Percentiles rank a stretch among this genome's conserved stretches.
Evolutionary conservation across 495 filamentous ascomycete genomes (phyloP).

Genomic region (Hypoxylon subgilvum): DNA sequence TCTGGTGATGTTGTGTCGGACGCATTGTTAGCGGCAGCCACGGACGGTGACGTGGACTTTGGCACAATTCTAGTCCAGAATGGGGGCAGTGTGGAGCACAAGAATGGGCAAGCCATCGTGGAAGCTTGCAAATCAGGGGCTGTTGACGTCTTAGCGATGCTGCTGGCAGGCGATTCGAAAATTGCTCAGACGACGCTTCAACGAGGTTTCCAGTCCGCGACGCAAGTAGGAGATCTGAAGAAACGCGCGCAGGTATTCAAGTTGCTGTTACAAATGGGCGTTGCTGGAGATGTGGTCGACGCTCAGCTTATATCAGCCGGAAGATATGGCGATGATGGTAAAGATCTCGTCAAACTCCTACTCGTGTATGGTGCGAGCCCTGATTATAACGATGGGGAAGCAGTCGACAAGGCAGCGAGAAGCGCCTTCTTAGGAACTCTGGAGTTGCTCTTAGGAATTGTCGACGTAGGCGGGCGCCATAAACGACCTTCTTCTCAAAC

Average conservation of each 20-base stretch:
- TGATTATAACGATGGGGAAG: constrained; percentile 53
- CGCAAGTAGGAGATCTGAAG: constrained; percentile 48
- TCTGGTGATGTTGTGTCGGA: constrained; percentile 46
- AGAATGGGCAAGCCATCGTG: constrained; percentile 53
- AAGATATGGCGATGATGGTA: constrained; percentile 52
- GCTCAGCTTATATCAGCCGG: constrained; percentile 52
- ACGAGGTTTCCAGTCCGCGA: constrained; percentile 53
- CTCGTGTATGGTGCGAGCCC: constrained; percentile 51
- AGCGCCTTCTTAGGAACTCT: constrained; percentile 51
- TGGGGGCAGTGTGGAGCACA: constrained; percentile 51
- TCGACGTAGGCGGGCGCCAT: constrained; percentile 34
- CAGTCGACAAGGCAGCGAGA: constrained; percentile 54
- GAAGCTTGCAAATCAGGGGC: constrained; percentile 51
- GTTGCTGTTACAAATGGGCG: constrained; percentile 49
- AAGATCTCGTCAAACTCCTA: constrained; percentile 48
- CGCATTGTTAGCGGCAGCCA: constrained; percentile 49
- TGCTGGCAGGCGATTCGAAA: constrained; percentile 43
- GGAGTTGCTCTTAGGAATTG: constrained; percentile 52
- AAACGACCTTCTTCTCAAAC: constrained; percentile 49
- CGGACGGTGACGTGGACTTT: constrained; percentile 52
- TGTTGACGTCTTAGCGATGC: constrained; percentile 47
- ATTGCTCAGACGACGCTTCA: constrained; percentile 45
- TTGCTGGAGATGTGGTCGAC: constrained; percentile 50
- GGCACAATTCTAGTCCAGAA: constrained; percentile 49
- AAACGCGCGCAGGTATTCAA: constrained; percentile 49